Percentiles rank a stretch among this genome's conserved stretches.
phyloP scores from a whole-genome alignment of 768 basidiomycete species.

The Lactarius psammicola region DNA sequence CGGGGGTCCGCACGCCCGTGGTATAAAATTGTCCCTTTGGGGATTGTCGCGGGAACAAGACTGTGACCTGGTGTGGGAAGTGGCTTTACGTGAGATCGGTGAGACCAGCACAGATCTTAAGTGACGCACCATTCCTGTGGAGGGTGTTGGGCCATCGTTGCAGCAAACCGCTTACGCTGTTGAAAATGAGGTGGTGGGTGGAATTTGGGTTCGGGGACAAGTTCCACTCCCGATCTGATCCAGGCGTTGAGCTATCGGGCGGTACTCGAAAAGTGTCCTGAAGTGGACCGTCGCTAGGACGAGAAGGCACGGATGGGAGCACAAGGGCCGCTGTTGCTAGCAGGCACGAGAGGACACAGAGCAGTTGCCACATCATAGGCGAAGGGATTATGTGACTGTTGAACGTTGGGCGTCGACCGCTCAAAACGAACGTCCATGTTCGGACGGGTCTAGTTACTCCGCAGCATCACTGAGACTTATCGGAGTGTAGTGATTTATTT shows the following conservation, averaged over 20 bases:
- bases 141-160: conserved; percentile 43
- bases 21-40: conserved; percentile 26
- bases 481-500: no score
- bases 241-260: neutral
- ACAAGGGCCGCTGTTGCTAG: neutral
- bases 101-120: neutral
- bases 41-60: conserved; percentile 24
- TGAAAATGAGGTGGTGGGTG: conserved; percentile 40
- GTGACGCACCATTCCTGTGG: conserved; percentile 24
- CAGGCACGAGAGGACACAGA: neutral
- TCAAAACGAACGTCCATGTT: no score
- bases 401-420: no score
- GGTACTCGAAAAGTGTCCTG: conserved; percentile 2
- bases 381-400: neutral
- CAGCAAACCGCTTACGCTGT: conserved; percentile 37
- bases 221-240: conserved; percentile 16
- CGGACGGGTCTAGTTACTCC: no score
- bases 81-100: neutral
- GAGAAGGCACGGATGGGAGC: conserved; percentile 17
- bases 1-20: conserved; percentile 17
- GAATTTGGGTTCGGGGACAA: conserved; percentile 32
- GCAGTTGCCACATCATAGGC: neutral
- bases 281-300: conserved; percentile 32
- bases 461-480: no score
- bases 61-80: conserved; percentile 15